A percentile compares a stretch with the other conserved stretches of the same genome.
These are phyloP conservation scores for Glaciozyma martinii DNA, from an alignment of 768 basidiomycete species.

Conservation along the genomic window DNA sequence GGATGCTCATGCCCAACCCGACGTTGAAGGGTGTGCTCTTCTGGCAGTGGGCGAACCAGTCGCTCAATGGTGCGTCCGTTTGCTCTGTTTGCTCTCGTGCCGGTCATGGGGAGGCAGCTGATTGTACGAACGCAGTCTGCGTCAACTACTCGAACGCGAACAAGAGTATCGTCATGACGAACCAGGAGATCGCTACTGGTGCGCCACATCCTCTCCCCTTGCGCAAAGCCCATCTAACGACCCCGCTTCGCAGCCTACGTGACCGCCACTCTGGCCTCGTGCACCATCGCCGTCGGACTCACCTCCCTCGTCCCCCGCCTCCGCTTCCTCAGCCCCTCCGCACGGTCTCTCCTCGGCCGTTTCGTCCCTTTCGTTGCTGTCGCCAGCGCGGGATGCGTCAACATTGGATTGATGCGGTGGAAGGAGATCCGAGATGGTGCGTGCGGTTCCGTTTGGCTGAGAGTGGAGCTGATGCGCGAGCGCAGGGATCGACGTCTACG, in stretches of 20 bases:
- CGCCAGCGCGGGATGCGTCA: conserved; percentile 43
- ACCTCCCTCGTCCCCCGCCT: conserved; percentile 39
- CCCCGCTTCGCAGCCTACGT: conserved; percentile 37
- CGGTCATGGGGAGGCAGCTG: neutral
- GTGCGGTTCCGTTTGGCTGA: neutral
- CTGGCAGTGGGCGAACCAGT: conserved; percentile 42
- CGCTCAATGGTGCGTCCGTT: conserved; percentile 39
- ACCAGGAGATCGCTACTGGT: conserved; percentile 40
- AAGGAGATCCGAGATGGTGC: conserved; percentile 44
- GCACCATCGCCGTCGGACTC: conserved; percentile 42
- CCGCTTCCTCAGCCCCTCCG: conserved; percentile 18
- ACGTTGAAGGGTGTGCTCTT: conserved; percentile 33
- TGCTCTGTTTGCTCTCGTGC: neutral
- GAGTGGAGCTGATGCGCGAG: neutral
- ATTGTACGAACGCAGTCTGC: conserved; percentile 6
- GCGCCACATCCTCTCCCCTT: conserved; percentile 5
- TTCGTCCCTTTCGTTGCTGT: conserved; percentile 42
- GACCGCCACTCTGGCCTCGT: conserved; percentile 41
- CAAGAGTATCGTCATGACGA: conserved; percentile 41
- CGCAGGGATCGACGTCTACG: conserved; percentile 29
- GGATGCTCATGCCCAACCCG: conserved; percentile 45
- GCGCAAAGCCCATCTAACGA: neutral
- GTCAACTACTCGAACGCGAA: conserved; percentile 44
- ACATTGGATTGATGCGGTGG: conserved; percentile 39
- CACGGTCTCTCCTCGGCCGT: conserved; percentile 27